Percentiles rank a stretch among this genome's conserved stretches.
Evolutionary conservation across 176 grass and related monocot species (phyloP).

Genomic region (Carex scoparia): DNA sequence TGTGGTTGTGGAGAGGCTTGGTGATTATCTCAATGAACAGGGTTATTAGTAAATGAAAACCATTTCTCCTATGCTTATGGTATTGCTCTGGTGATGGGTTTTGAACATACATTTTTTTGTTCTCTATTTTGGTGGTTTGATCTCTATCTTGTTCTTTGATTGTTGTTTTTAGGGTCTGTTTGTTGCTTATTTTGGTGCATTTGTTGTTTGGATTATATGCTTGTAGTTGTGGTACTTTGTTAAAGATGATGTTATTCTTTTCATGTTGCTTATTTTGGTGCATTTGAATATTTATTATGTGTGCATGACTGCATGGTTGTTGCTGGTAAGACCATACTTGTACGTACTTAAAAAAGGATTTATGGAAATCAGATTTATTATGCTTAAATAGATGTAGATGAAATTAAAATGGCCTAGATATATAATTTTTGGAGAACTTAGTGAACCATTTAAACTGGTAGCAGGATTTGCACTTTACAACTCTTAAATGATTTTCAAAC

Average conservation of each 20-base stretch:
- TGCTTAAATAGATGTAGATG: background rate
- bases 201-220: background rate
- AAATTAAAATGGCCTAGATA: background rate
- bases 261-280: background rate
- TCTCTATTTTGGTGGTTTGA: constrained; percentile 10
- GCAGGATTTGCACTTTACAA: background rate
- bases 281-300: background rate
- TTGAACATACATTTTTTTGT: constrained; percentile 11
- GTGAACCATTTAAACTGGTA: background rate
- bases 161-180: constrained; percentile 6
- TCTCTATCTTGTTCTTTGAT: constrained; percentile 1
- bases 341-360: background rate
- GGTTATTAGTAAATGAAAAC: constrained; percentile 47
- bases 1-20: constrained; percentile 84
- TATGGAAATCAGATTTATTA: background rate
- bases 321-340: background rate
- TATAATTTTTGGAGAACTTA: background rate
- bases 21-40: constrained; percentile 83
- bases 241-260: constrained; percentile 9
- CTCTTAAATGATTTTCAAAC: background rate
- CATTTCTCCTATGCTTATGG: background rate
- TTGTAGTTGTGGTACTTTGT: constrained; percentile 10
- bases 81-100: constrained; percentile 1
- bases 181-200: constrained; percentile 11
- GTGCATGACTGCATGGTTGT: background rate